Conservation (phyloP, 2,329 filamentous ascomycete species). For the Lasiodiplodia theobromae region DNA sequence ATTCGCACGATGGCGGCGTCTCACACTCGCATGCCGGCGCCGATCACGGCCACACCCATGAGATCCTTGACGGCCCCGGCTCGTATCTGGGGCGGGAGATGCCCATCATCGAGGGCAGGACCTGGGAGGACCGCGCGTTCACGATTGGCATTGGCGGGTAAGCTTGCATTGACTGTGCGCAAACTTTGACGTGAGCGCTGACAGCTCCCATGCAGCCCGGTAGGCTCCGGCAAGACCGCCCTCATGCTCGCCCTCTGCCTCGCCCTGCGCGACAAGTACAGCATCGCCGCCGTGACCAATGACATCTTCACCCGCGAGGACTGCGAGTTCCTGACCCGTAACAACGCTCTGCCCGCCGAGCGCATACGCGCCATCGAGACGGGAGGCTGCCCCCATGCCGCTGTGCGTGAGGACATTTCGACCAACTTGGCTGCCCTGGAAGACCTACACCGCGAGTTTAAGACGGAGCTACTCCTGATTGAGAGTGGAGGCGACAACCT, state of each 20-base stretch:
- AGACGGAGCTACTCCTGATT: constrained; percentile 86
- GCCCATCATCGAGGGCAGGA: constrained; percentile 86
- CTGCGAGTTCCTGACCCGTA: constrained; percentile 91
- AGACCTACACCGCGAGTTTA: constrained; percentile 81
- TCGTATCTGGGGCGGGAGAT: constrained; percentile 90
- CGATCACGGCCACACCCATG: constrained; percentile 93
- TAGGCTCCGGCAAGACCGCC: constrained; percentile 96
- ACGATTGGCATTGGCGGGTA: constrained; percentile 98
- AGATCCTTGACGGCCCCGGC: constrained; percentile 92
- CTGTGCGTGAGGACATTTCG: constrained; percentile 95
- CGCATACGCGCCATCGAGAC: constrained; percentile 97
- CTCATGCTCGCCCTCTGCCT: constrained; percentile 94
- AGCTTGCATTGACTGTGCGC: constrained; percentile 38
- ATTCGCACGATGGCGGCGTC: constrained; percentile 59
- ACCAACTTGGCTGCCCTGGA: constrained; percentile 93
- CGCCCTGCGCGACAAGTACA: constrained; percentile 79
- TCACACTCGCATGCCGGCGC: constrained; percentile 54
- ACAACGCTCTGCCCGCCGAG: constrained; percentile 80
- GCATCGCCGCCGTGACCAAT: constrained; percentile 95
- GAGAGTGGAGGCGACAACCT: constrained; percentile 97
- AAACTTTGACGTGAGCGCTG: constrained; percentile 74
- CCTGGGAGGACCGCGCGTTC: constrained; percentile 89
- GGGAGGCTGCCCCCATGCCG: constrained; percentile 94
- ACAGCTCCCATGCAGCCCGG: constrained; percentile 76
- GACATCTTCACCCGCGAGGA: constrained; percentile 99